Base-by-base conservation (phyloP, 1,284 basidiomycete genomes). In the Ustilago hordei region DNA sequence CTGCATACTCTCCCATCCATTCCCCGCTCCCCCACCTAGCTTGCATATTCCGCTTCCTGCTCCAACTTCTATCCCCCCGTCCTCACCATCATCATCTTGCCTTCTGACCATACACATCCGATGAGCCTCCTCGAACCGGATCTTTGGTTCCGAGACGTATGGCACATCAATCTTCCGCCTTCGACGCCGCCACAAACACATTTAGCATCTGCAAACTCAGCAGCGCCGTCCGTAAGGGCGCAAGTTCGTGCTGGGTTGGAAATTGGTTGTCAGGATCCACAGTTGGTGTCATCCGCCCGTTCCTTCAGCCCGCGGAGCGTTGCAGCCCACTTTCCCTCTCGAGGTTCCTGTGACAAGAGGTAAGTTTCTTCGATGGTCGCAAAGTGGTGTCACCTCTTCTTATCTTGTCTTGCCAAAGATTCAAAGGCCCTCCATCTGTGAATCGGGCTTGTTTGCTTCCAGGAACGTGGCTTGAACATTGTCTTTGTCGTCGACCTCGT, bases 111-210 rank as follows among this genome's bases (percentile, higher is more conserved):
- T 17, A 59, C 66, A 45, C 57, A 56, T 63, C 59, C 47, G 67
- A 69, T 66, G 72, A 53, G 72, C 72, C 72, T 75, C 72, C 72
- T 69, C 65, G 60, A 63, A 38, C 55, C 50, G 32, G 32, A 45
- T 43, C 43, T 15, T 59, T 68, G 55, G 66, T 54, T 59, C 31
- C 32, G 70, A 72, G 70, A 72, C 70, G 70, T 45, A 64, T 72
- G 70, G 64, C 64, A 52, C 70, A 64, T 67, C 70, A 48, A n/a
- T 38, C 58, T 32, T 32, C 39, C 23, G n/a, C 23, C 31, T 19
- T 17, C 31, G 11, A 5, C 48, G 23, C 28, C 48, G 48, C 48
- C 43, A 45, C 43, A 45, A 52, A 52, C 50, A 17, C 28, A 52
- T 19, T 15, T 54, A 3, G 23, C 36, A 4, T n/a, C 35, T 17